phyloP scores from a whole-genome alignment of 306 rosid species.

The Lagenaria siceraria region DNA sequence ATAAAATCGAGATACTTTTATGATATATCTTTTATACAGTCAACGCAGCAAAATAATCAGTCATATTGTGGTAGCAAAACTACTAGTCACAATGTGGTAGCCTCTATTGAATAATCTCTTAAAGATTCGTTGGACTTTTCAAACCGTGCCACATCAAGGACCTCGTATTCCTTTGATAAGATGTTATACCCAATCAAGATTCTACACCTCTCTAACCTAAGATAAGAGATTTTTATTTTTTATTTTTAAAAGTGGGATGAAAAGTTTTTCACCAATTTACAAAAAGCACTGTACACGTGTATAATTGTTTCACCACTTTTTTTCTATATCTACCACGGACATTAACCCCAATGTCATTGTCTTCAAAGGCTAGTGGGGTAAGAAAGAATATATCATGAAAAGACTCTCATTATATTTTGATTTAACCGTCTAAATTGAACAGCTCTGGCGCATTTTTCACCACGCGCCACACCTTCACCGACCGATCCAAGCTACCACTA shows the following conservation, averaged over 20 bases:
- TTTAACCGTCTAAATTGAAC: neutral
- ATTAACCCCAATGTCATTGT: neutral
- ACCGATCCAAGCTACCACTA: slow-evolving; percentile 73
- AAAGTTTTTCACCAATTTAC: neutral
- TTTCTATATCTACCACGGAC: neutral
- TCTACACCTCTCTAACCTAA: neutral
- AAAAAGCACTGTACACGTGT: neutral
- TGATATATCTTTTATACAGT: no score
- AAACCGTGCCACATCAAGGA: neutral
- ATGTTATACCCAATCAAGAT: neutral
- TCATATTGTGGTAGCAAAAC: no score
- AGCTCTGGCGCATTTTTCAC: slow-evolving; percentile 41
- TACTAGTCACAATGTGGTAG: no score
- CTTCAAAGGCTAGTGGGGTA: neutral
- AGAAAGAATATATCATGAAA: neutral
- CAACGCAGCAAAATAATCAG: no score
- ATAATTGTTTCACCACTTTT: neutral
- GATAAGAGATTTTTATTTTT: neutral
- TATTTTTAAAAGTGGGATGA: neutral
- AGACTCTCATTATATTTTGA: neutral
- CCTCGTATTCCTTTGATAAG: neutral
- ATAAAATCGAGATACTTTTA: no score
- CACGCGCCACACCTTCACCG: slow-evolving; percentile 93
- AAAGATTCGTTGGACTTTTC: neutral
- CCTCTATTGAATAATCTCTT: no score